Base-by-base conservation (phyloP, 768 basidiomycete species). In the Multifurca ochricompacta region DNA sequence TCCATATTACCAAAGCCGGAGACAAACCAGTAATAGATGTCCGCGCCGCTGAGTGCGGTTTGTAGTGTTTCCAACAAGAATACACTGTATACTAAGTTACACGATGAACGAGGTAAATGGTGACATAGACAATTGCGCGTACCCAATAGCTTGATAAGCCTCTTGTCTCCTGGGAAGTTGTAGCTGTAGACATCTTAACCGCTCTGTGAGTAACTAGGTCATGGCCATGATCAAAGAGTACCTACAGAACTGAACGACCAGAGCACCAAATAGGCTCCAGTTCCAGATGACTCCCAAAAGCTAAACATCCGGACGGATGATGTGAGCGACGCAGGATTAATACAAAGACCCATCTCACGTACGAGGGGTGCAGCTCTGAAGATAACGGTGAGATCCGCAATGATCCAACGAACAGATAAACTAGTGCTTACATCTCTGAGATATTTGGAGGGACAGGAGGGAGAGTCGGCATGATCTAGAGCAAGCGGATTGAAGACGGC, bases 1-100 rank as follows among this genome's bases (percentile, higher is more conserved):
- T 10, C 6, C 5, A 49, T 1, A 62, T 58, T 0, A 65, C 64
- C 3, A 67, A 37, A 55, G 19, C 48, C 54, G 6, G 48, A 43
- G 5, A 18, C 42, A 11, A 55, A 55, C 48, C 48, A 44, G 41
- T 39, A 39, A 34, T 44, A 50, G 16, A 55, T 19, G 54, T 55
- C 54, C 2, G 23, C 30, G 10, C 48, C 48, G 10, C 25, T 44
- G 7, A 55, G 41, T 6, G 31, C 34, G 3, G 54, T 44, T 32
- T 50, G 54, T 27, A 50, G 8, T 21, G 54, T 55, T 34, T 55
- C 54, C 1, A 55, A 10, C 3, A 50, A 27, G 39, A 44, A 55
- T 18, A 55, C 3, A 25, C 8, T 23, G 23, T 50, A 55, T 28
- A 48, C 54, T 55, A n/a, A 27, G 23, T 1, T 4, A 13, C 14